Base-by-base conservation (phyloP, 2,329 filamentous ascomycete genomes). In the Colletotrichum filicis region DNA sequence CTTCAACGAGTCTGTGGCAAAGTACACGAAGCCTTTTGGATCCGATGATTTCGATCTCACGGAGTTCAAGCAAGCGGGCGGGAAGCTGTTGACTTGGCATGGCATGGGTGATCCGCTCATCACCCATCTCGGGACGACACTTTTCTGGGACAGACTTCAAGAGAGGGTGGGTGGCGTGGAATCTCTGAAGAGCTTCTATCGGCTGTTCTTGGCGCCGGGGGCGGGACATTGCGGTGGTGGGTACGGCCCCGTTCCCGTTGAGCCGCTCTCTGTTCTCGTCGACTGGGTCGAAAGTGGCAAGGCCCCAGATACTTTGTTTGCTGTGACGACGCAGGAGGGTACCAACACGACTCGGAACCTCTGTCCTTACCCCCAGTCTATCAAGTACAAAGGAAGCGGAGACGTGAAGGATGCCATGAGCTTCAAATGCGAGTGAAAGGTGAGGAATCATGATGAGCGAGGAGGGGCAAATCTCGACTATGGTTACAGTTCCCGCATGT, bases 181-280 rank as follows among this genome's bases (percentile, higher is more conserved):
- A 7, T 24, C 8, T 12, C 22, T 61, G 4, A 12, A 26, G 19
- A 84, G 87, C 28, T 87, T 88, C 77, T 90, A 88, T 78, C 77
- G 82, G 2, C 81, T 88, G 75, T 89, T 89, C 77, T 78, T 82
- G 5, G 83, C 89, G 2, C 87, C 87, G 2, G 88, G 87, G 0
- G 85, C 88, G 79, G 81, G 79, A 12, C 88, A 90, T 77, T 90
- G 88, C 69, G 68, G 64, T 52, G 67, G 72, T 11, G 68, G 68
- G 2, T 60, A 71, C n/a, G 68, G 68, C 4, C 68, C 68, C 1
- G 57, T 66, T 1, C 56, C 68, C 6, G 55, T 71, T 16, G 55
- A 71, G 5, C 68, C 68, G 3, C 37, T 71, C 2, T 35, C 37
- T 22, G 2, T 60, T 28, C 32, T 71, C 1, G 12, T 67, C 16